Base-by-base conservation (phyloP, 805 yeast genomes). In the Isabelozyma rhagii region DNA sequence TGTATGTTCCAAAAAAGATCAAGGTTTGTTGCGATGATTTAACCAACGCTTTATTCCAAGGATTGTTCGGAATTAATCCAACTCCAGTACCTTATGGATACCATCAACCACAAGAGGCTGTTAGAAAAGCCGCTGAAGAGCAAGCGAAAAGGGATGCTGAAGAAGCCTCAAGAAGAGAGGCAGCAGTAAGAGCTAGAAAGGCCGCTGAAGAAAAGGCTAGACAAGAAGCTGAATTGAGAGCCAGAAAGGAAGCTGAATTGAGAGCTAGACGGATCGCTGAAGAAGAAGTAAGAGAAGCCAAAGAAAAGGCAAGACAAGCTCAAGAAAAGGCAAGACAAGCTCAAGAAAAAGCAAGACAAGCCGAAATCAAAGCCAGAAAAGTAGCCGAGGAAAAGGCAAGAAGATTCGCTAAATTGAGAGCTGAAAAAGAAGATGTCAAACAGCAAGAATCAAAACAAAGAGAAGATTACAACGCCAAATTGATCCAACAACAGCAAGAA, bases 1-100 rank as follows among this genome's bases (percentile, higher is more conserved):
- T 63, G 51, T 61, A 59, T 41, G 55, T 63, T 14, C 67, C 67
- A 17, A 63, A 63, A 60, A 61, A 54, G 48, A n/a, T n/a, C 21
- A 43, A 43, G 38, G 21, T 28, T 14, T 43, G 45, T 28, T 28
- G 39, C n/a, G 45, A 43, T 17, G 45, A 43, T 15, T 28, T 43
- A 28, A 25, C 45, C 13, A 28, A 11, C 15, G 45, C 45, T 10
- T 43, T 43, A 5, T 11, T 43, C 18, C 13, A n/a, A 11, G 25
- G 45, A 21, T 43, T 43, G 13, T 28, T 43, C 15, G 45, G 45
- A 4, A 8, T 39, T 9, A 39, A 39, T 27, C 44, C 36, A 31
- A 4, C 10, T 31, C 36, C 5, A 31, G 13, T 39, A 1, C 21
- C 41, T 13, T 41, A 15, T n/a, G 14, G 44, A 13, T 15, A 21